Percentiles rank a stretch among this genome's conserved stretches.
phyloP scores from a whole-genome alignment of 148 eudicot genomes.

The Rhododendron vialii region DNA sequence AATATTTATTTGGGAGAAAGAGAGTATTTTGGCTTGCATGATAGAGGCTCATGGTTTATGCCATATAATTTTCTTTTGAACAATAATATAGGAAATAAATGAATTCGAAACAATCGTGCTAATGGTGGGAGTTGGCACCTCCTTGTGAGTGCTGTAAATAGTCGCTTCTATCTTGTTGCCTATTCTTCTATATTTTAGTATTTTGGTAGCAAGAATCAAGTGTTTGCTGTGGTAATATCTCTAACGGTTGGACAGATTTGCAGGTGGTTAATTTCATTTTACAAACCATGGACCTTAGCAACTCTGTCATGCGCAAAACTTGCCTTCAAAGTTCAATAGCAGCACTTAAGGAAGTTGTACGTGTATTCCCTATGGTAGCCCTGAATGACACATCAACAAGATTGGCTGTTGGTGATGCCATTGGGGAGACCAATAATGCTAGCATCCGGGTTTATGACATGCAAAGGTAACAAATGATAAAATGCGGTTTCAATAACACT shows the following conservation, averaged over 20 bases:
- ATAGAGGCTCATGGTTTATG: neutral
- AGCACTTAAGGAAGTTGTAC: conserved; percentile 74
- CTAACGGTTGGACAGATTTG: conserved; percentile 72
- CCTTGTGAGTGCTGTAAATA: neutral
- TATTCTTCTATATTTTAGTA: neutral
- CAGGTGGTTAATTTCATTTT: conserved; percentile 88
- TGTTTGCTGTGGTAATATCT: conserved; percentile 14
- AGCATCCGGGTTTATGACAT: conserved; percentile 83
- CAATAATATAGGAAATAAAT: neutral
- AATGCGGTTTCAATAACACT: neutral
- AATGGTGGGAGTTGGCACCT: conserved; percentile 5
- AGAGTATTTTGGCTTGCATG: conserved; percentile 3
- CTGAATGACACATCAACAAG: conserved; percentile 70
- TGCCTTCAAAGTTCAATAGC: conserved; percentile 82
- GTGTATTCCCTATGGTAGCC: conserved; percentile 89
- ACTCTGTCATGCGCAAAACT: conserved; percentile 80
- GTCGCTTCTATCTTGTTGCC: neutral
- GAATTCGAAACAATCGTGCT: neutral
- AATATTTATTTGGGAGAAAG: neutral
- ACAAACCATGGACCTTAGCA: conserved; percentile 92
- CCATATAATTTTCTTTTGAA: neutral
- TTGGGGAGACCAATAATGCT: conserved; percentile 64
- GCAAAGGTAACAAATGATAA: conserved; percentile 57
- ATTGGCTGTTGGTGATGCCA: conserved; percentile 96
- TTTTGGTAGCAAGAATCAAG: conserved; percentile 6